phyloP scores from a whole-genome alignment of 225 moss, liverwort and hornwort genomes.

The Pseudoscleropodium purum region DNA sequence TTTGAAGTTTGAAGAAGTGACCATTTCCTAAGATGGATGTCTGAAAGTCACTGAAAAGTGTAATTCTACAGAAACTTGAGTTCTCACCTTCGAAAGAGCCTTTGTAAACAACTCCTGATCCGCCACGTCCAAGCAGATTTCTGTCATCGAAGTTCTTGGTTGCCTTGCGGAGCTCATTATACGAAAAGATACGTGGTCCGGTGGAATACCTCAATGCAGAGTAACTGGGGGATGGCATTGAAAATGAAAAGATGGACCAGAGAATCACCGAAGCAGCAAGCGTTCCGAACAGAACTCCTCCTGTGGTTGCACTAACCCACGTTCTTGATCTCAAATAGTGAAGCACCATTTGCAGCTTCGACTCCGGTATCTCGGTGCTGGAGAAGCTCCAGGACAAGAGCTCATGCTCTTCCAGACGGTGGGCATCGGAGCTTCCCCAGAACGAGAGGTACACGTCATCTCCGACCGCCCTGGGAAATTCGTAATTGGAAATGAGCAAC shows the following conservation, averaged over 20 bases:
- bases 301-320: not conserved
- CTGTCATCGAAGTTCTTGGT: not conserved
- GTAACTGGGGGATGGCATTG: not conserved
- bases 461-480: not conserved
- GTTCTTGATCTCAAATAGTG: not conserved
- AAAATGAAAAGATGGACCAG: not conserved
- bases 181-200: not conserved
- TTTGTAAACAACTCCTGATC: conserved; percentile 16
- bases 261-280: not conserved
- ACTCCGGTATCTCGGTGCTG: not conserved
- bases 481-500: not conserved
- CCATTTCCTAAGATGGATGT: not conserved
- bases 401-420: not conserved
- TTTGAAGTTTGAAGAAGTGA: not conserved
- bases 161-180: not conserved
- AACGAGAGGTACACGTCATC: not conserved
- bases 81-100: not conserved
- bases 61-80: too few species aligned
- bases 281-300: not conserved
- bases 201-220: not conserved
- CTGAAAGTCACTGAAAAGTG: not conserved
- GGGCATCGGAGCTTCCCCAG: not conserved
- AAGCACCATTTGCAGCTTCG: not conserved
- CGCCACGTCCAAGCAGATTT: not conserved
- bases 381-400: not conserved